phyloP scores from a whole-genome alignment of 768 basidiomycete genomes.

The Macrocybe gigantea region DNA sequence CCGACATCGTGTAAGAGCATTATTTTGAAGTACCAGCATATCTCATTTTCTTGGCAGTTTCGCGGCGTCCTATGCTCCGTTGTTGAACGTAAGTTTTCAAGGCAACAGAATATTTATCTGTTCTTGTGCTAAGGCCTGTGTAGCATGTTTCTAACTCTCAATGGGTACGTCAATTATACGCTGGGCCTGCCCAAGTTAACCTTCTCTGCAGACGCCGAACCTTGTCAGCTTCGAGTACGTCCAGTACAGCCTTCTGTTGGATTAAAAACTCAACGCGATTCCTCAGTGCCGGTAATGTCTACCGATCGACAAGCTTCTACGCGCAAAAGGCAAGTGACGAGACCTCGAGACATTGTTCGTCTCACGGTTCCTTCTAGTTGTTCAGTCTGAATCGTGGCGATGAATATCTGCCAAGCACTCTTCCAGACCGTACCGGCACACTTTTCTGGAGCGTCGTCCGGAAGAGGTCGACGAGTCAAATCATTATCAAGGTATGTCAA shows the following conservation, averaged over 20 bases:
- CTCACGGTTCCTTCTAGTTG: constrained; percentile 37
- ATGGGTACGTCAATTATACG: constrained; percentile 32
- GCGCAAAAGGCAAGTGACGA: constrained; percentile 42
- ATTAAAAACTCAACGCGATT: neutral
- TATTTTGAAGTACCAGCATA: neutral
- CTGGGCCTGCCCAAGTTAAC: neutral
- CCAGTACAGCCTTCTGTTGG: neutral
- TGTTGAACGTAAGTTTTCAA: constrained; percentile 30
- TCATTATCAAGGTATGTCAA: constrained; percentile 52
- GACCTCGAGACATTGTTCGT: neutral
- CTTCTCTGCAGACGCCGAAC: constrained; percentile 36
- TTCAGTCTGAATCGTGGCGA: constrained; percentile 61
- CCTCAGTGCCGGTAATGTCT: constrained; percentile 39
- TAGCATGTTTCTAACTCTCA: constrained; percentile 43
- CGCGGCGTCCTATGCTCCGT: constrained; percentile 48
- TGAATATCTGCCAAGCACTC: constrained; percentile 57
- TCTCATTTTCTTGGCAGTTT: constrained; percentile 15
- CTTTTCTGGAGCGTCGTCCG: constrained; percentile 59
- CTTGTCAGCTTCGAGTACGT: constrained; percentile 53
- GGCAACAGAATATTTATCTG: neutral
- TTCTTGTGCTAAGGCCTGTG: constrained; percentile 1
- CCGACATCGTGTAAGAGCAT: constrained; percentile 25
- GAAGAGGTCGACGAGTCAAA: constrained; percentile 26
- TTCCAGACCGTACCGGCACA: constrained; percentile 40
- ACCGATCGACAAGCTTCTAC: constrained; percentile 52